Evolutionary conservation across 345 rosid genomes (phyloP).

Genomic region (Eucalyptus sp.): DNA sequence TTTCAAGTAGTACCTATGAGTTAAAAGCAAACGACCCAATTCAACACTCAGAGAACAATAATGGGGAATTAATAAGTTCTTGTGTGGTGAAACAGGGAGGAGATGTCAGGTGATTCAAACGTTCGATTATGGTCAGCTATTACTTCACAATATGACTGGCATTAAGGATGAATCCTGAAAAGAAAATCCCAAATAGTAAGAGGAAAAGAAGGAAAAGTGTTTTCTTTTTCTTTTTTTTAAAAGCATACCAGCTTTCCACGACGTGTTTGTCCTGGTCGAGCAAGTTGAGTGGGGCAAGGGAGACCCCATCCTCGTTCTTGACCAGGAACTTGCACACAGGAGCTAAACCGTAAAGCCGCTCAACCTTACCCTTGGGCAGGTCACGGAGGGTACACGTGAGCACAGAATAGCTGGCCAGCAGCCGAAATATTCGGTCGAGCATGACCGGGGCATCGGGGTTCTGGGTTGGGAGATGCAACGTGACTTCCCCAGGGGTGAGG

Average conservation of each 20-base stretch:
- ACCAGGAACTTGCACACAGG: conserved; percentile 76
- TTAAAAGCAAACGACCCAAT: background rate
- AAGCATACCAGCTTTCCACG: conserved; percentile 78
- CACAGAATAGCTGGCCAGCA: conserved; percentile 58
- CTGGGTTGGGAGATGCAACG: conserved; percentile 54
- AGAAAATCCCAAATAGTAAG: background rate
- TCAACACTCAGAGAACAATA: background rate
- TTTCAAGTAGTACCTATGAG: conserved; percentile 56
- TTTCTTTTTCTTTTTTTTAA: background rate
- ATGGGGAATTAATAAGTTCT: conserved; percentile 10
- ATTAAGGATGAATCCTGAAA: background rate
- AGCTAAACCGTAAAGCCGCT: conserved; percentile 58
- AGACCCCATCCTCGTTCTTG: conserved; percentile 83
- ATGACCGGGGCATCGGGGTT: conserved; percentile 75
- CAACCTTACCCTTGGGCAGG: conserved; percentile 28
- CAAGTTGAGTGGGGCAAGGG: conserved; percentile 49
- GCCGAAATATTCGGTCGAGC: conserved; percentile 70
- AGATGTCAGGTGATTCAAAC: background rate
- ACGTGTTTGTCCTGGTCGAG: conserved; percentile 81
- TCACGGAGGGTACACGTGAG: conserved; percentile 34
- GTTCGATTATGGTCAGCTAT: background rate
- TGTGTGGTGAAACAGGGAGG: conserved; percentile 4
- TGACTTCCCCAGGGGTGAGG: conserved; percentile 48
- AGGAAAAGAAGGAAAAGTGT: background rate
- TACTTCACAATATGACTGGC: background rate